Evolutionary conservation across 2,329 filamentous ascomycete genomes (phyloP).

Genomic region (Hypoxylon sp.): DNA sequence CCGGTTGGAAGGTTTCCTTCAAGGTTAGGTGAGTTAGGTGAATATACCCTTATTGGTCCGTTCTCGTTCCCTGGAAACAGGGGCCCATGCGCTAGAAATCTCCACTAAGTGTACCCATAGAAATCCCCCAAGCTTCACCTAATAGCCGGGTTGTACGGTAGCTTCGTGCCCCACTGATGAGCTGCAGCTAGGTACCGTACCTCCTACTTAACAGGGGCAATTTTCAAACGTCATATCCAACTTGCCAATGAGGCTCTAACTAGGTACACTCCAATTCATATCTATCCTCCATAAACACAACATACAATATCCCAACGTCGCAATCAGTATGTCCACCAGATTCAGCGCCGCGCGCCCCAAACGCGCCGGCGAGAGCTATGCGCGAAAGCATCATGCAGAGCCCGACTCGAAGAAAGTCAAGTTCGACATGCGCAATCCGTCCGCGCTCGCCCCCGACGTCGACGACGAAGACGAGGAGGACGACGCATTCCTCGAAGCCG

Average conservation of each 20-base stretch:
- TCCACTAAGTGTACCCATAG: constrained; percentile 13
- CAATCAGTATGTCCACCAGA: constrained; percentile 66
- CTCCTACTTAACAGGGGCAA: constrained; percentile 41
- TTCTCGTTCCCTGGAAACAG: neutral
- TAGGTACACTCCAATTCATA: constrained; percentile 10
- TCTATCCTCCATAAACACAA: constrained; percentile 5
- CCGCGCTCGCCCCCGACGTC: constrained; percentile 87
- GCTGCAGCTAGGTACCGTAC: constrained; percentile 34
- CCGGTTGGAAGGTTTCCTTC: too few relatives aligned
- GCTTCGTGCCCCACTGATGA: constrained; percentile 39
- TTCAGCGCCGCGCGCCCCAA: constrained; percentile 82
- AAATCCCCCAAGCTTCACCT: constrained; percentile 2
- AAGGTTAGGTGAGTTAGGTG: too few relatives aligned
- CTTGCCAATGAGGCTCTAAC: constrained; percentile 28
- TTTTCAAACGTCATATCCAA: constrained; percentile 51
- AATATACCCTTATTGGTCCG: neutral
- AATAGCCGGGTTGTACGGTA: constrained; percentile 1
- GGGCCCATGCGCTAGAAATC: constrained; percentile 16
- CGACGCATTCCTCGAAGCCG: constrained; percentile 84
- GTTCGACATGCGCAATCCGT: constrained; percentile 96
- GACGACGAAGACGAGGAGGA: constrained; percentile 66
- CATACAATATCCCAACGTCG: constrained; percentile 11
- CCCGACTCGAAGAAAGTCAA: constrained; percentile 81
- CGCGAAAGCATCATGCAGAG: constrained; percentile 76
- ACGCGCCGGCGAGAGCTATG: constrained; percentile 85